phyloP scores from a whole-genome alignment of 169 alveolate species.

The Condylostoma magnum region DNA sequence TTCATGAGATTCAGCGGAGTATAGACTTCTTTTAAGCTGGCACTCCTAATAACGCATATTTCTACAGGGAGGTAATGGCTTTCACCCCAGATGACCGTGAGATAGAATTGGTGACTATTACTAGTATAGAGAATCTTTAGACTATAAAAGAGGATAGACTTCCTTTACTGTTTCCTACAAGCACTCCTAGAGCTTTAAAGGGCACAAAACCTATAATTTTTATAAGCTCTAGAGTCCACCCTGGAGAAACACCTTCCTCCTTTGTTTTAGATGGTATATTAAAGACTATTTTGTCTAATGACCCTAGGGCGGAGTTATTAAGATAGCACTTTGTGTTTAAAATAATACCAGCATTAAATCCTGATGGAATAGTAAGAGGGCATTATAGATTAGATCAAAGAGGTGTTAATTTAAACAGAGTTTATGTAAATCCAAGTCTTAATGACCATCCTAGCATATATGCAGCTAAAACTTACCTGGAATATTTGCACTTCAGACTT shows the following conservation, averaged over 20 bases:
- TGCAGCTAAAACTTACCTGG: slow-evolving; percentile 69
- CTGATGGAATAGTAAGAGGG: slow-evolving; percentile 84
- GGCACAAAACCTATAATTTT: slow-evolving; percentile 19
- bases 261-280: slow-evolving; percentile 53
- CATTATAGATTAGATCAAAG: slow-evolving; percentile 71
- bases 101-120: slow-evolving; percentile 34
- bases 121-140: slow-evolving; percentile 15
- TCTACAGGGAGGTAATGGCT: slow-evolving; percentile 40
- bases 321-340: slow-evolving; percentile 70
- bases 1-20: slow-evolving; percentile 13
- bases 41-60: slow-evolving; percentile 28
- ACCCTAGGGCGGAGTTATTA: slow-evolving; percentile 53
- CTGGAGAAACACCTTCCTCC: slow-evolving; percentile 71
- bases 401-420: slow-evolving; percentile 75
- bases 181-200: not conserved
- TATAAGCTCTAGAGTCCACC: slow-evolving; percentile 69
- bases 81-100: slow-evolving; percentile 31
- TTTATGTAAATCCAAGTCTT: slow-evolving; percentile 52
- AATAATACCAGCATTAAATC: slow-evolving; percentile 79
- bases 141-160: slow-evolving; percentile 16
- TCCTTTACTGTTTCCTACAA: slow-evolving; percentile 28
- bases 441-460: slow-evolving; percentile 66
- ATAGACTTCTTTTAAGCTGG: slow-evolving; percentile 11
- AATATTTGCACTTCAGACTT: slow-evolving; percentile 34
- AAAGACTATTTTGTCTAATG: slow-evolving; percentile 47